Percentiles rank a stretch among this genome's conserved stretches.
phyloP scores from a whole-genome alignment of 805 yeast genomes.

The Pichia nanzhaoensis region DNA sequence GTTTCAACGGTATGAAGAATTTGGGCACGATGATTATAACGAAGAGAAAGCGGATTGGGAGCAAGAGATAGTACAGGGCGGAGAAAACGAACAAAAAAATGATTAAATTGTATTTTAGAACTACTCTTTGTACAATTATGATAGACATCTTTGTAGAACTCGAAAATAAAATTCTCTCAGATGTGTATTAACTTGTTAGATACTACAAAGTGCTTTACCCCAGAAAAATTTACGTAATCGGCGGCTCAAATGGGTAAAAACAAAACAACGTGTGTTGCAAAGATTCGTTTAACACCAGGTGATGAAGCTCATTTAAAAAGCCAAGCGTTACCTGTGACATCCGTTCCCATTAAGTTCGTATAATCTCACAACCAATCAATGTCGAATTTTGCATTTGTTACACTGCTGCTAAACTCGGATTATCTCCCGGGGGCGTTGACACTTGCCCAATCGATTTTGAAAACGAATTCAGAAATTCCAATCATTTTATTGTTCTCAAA shows the following conservation, averaged over 20 bases:
- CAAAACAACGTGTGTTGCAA: neutral
- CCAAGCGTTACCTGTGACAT: neutral
- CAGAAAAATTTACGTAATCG: too few species aligned
- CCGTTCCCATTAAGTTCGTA: neutral
- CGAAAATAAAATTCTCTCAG: too few species aligned
- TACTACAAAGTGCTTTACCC: too few species aligned
- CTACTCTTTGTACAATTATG: too few species aligned
- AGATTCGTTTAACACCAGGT: neutral
- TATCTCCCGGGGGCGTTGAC: constrained; percentile 35
- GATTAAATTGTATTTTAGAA: neutral
- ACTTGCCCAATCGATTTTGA: constrained; percentile 24
- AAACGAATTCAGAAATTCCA: constrained; percentile 17
- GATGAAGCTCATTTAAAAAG: neutral
- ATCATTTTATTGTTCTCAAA: constrained; percentile 22
- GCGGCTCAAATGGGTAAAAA: neutral
- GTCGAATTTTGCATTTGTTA: constrained; percentile 24
- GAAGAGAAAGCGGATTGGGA: neutral
- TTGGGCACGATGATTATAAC: neutral
- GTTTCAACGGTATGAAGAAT: constrained; percentile 6
- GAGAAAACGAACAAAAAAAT: neutral
- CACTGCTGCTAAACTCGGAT: constrained; percentile 29
- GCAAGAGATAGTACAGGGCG: neutral
- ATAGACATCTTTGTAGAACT: too few species aligned
- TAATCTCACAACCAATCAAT: neutral
- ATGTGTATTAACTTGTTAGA: too few species aligned